phyloP scores from a whole-genome alignment of 768 basidiomycete species.

The Lactifluus piperatus region DNA sequence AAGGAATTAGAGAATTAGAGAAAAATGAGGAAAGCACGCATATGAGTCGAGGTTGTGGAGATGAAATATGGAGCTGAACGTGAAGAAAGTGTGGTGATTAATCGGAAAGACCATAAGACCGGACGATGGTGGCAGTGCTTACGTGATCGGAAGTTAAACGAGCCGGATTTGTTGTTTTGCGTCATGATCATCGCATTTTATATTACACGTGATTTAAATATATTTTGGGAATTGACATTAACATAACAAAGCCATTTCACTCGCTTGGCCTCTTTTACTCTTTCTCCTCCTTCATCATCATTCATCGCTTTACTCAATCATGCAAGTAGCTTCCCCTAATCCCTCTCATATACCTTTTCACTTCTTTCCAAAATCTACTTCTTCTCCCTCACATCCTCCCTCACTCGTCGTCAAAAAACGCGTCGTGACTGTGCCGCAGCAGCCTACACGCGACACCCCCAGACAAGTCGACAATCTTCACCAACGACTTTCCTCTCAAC shows the following conservation, averaged over 20 bases:
- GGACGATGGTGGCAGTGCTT: not conserved
- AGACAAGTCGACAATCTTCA: not conserved
- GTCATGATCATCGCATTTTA: not conserved
- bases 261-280: too few species aligned
- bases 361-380: conserved; percentile 28
- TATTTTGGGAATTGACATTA: not conserved
- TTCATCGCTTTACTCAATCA: not conserved
- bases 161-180: not conserved
- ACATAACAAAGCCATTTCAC: not conserved
- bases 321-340: conserved; percentile 13
- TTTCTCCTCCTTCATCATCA: not conserved
- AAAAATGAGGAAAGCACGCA: not conserved
- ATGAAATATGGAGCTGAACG: not conserved
- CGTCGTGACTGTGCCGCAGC: conserved; percentile 22
- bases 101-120: too few species aligned
- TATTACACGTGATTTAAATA: not conserved
- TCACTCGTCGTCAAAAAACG: conserved; percentile 25
- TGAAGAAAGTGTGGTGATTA: not conserved
- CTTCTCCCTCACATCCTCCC: conserved; percentile 16
- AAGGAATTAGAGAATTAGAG: too few species aligned
- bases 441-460: not conserved
- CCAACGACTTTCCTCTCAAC: conserved; percentile 2
- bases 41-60: not conserved
- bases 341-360: conserved; percentile 16
- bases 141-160: too few species aligned